Conservation (phyloP, 192 early-diverging fungal genomes). For the Coemansia sp. region DNA sequence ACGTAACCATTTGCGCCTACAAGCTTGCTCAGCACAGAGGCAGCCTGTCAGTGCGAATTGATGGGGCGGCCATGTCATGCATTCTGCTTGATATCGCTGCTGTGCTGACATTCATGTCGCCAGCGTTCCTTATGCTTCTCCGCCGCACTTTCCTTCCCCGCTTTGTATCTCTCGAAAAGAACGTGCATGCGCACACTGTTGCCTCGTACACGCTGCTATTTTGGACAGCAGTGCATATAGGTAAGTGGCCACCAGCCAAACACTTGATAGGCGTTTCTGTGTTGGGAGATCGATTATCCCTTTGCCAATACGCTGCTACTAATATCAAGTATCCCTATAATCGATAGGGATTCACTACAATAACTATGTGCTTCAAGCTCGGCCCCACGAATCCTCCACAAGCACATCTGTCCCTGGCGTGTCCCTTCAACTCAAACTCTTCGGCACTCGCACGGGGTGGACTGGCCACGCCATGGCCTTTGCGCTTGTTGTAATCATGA, state of each 20-base stretch:
- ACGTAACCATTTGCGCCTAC: constrained; percentile 33
- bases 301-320: not conserved
- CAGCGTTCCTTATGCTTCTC: constrained; percentile 64
- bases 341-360: too few relatives aligned
- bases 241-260: constrained; percentile 2
- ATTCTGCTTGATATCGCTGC: constrained; percentile 64
- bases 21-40: constrained; percentile 6
- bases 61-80: constrained; percentile 24
- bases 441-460: too few relatives aligned
- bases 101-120: constrained; percentile 83
- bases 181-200: constrained; percentile 76
- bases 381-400: too few relatives aligned
- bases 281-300: too few relatives aligned
- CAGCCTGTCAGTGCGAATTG: constrained; percentile 17
- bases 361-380: too few relatives aligned
- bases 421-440: too few relatives aligned
- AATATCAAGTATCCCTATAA: too few relatives aligned
- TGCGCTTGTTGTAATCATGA: too few relatives aligned
- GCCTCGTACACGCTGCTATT: constrained; percentile 70
- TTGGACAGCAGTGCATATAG: constrained; percentile 65
- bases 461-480: too few relatives aligned
- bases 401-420: too few relatives aligned
- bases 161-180: constrained; percentile 71
- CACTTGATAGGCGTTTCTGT: too few relatives aligned
- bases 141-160: constrained; percentile 61